A percentile compares a stretch with the other conserved stretches of the same genome.
Conservation (phyloP, 257 asterid species). For the Knoxia roxburghii region DNA sequence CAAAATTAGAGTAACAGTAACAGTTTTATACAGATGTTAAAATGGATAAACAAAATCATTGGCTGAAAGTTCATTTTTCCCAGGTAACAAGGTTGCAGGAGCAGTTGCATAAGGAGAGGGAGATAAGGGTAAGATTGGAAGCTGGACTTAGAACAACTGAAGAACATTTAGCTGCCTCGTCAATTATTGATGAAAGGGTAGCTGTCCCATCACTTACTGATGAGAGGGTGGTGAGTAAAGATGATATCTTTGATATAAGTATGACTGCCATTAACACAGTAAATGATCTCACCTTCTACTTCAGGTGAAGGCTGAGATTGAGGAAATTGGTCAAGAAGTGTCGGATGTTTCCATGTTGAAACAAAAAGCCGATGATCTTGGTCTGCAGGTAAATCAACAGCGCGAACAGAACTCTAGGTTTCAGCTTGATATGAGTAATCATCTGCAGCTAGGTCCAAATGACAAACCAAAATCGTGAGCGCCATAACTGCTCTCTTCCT, state of each 20-base stretch:
- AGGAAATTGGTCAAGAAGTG: conserved; percentile 65
- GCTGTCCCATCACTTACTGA: conserved; percentile 41
- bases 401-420: conserved; percentile 55
- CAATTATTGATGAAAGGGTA: conserved; percentile 64
- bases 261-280: conserved; percentile 6
- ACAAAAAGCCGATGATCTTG: conserved; percentile 69
- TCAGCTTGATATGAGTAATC: conserved; percentile 38
- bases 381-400: conserved; percentile 50
- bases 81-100: conserved; percentile 75
- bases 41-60: background rate
- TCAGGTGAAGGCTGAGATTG: conserved; percentile 59
- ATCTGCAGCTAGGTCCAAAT: conserved; percentile 35
- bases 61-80: conserved; percentile 9
- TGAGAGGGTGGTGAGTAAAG: conserved; percentile 54
- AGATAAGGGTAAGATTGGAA: conserved; percentile 65
- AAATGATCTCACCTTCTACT: conserved; percentile 23
- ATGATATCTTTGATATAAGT: conserved; percentile 2
- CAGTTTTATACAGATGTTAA: background rate
- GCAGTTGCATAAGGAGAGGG: conserved; percentile 71
- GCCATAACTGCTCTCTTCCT: background rate
- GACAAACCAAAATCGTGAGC: conserved; percentile 42
- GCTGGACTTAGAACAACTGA: conserved; percentile 51
- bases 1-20: background rate
- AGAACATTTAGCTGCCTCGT: conserved; percentile 36
- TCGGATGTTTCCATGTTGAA: conserved; percentile 45